A percentile compares a stretch with the other conserved stretches of the same genome.
phyloP scores from a whole-genome alignment of 2,329 filamentous ascomycete genomes.

The Pseudogymnoascus sp. region DNA sequence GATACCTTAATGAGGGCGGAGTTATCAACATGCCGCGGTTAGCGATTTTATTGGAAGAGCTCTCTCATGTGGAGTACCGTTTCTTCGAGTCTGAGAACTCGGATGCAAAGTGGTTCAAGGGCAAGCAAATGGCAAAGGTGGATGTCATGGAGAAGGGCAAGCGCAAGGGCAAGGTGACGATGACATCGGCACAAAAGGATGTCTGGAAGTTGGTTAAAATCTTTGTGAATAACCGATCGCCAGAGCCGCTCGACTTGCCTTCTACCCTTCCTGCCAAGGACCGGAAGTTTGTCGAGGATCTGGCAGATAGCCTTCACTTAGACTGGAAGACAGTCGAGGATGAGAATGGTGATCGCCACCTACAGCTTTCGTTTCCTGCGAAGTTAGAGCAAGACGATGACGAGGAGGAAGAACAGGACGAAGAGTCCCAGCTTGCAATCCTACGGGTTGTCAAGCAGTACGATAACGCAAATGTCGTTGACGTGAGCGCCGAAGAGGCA shows the following conservation, averaged over 20 bases:
- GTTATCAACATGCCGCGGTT: conserved; percentile 82
- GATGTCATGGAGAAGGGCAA: conserved; percentile 57
- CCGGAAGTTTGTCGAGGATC: conserved; percentile 85
- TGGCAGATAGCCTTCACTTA: conserved; percentile 63
- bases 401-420: conserved; percentile 68
- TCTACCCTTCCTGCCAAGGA: conserved; percentile 69
- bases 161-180: conserved; percentile 60
- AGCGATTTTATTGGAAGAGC: conserved; percentile 68
- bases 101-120: conserved; percentile 85
- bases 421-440: conserved; percentile 76
- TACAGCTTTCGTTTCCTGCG: conserved; percentile 53
- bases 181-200: conserved; percentile 74
- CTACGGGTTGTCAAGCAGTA: conserved; percentile 82
- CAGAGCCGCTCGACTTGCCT: conserved; percentile 65
- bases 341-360: conserved; percentile 58
- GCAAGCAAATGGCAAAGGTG: conserved; percentile 68
- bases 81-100: conserved; percentile 87
- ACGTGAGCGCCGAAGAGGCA: conserved; percentile 70
- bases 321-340: conserved; percentile 58
- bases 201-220: conserved; percentile 77
- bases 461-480: conserved; percentile 79
- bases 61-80: conserved; percentile 83
- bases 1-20: conserved; percentile 94
- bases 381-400: conserved; percentile 44
- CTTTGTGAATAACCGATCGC: conserved; percentile 65